Percentiles rank a stretch among this genome's conserved stretches.
phyloP scores from a whole-genome alignment of 345 rosid species.

The Melaleuca quinquenervia region DNA sequence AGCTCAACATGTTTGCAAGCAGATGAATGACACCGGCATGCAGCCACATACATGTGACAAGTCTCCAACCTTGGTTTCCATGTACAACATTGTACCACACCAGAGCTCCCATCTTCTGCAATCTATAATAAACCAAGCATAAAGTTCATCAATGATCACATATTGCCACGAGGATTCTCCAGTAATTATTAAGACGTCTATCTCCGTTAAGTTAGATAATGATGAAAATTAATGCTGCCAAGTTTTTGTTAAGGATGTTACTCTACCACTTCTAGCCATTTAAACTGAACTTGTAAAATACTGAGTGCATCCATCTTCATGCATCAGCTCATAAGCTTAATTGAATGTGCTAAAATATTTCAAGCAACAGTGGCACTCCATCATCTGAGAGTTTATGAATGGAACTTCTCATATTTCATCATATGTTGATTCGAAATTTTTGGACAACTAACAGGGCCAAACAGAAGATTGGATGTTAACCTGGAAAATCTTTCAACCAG shows the following conservation, averaged over 20 bases:
- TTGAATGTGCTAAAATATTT: background rate
- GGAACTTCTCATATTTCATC: background rate
- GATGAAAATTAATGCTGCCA: background rate
- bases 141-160: background rate
- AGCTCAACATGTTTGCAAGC: constrained; percentile 85
- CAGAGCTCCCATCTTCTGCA: constrained; percentile 83
- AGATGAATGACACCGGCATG: constrained; percentile 96
- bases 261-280: background rate
- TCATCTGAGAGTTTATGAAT: background rate
- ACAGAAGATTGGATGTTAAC: background rate
- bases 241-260: background rate
- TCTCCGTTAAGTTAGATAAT: background rate
- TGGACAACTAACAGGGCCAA: background rate
- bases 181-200: background rate
- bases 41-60: constrained; percentile 77
- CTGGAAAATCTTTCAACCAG: background rate
- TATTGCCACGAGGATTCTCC: background rate
- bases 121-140: constrained; percentile 21
- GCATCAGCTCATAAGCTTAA: background rate
- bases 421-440: background rate
- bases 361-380: background rate
- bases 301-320: background rate
- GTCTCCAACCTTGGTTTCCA: constrained; percentile 84
- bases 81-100: constrained; percentile 63
- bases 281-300: background rate